Conservation (phyloP, 257 asterid species). For the Galeopsis tetrahit region DNA sequence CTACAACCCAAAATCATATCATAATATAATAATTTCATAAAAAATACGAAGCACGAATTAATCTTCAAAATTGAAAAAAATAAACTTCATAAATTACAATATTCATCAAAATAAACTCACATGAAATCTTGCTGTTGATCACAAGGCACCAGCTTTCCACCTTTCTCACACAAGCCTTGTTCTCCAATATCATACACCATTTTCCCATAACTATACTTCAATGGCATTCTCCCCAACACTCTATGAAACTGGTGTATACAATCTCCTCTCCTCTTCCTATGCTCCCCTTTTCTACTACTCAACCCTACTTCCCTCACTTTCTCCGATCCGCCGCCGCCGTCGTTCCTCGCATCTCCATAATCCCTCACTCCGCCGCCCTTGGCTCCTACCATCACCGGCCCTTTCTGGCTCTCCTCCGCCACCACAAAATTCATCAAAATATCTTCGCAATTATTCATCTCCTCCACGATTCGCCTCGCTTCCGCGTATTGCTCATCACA, state of each 20-base stretch:
- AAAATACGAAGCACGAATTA: not conserved
- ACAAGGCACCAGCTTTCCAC: conserved; percentile 69
- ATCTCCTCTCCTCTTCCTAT: conserved; percentile 84
- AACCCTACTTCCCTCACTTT: conserved; percentile 72
- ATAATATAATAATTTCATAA: not conserved
- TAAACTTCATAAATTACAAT: not conserved
- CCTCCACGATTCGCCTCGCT: conserved; percentile 55
- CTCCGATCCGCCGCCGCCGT: conserved; percentile 51
- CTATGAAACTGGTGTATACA: conserved; percentile 78
- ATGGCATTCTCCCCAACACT: conserved; percentile 71
- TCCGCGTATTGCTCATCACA: conserved; percentile 47
- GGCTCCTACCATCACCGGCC: conserved; percentile 71
- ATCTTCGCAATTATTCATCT: conserved; percentile 77
- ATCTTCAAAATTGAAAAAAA: not conserved
- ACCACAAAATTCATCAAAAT: conserved; percentile 83
- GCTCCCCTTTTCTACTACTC: conserved; percentile 78
- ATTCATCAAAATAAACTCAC: not conserved
- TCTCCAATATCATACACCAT: conserved; percentile 75
- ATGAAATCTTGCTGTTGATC: conserved; percentile 51
- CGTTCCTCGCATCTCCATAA: conserved; percentile 89
- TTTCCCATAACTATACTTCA: conserved; percentile 79
- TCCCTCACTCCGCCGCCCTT: conserved; percentile 71
- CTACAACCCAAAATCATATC: not conserved
- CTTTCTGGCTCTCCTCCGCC: conserved; percentile 57
- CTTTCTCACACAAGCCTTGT: conserved; percentile 77